Base-by-base conservation (phyloP, 2,329 filamentous ascomycete genomes). In the Davidsoniella australis region DNA sequence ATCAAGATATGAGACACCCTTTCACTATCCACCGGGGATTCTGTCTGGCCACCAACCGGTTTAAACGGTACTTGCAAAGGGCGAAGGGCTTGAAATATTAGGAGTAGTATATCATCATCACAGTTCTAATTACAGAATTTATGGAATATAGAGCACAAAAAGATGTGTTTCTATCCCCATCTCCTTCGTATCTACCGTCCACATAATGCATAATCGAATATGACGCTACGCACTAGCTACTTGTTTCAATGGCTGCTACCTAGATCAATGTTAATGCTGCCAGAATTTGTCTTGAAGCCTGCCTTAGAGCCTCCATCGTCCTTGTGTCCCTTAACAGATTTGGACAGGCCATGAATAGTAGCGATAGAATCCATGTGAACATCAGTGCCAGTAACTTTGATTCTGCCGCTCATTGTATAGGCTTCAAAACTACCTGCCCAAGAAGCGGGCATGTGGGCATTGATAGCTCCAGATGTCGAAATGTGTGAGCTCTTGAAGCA, bases 401-500 rank as follows among this genome's bases (percentile, higher is more conserved):
- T 20, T 6, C 2, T 37, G 0, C 46, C 46, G 5, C 18, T 41
- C 38, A 48, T 16, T 7, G 14, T 36, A 38, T 48, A 26, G 12
- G 36, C 39, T 17, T 33, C 39, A 20, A 48, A 48, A 24, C 24
- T 9, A 9, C 46, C 46, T 16, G 38, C 29, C 46, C 46, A 48
- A 36, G 38, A 41, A 7, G 12, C 4, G 10, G 39, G 46, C 39
- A 48, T 24, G 8, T 4, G 10, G 26, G 41, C 17, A 7, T 42
- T 40, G 24, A 48, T n/a, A 8, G 12, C 20, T n/a, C 46, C 46
- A 20, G 46, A 41, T 2, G 41, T 16, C 16, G 46, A 38, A 20
- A 38, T 41, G n/a, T 48, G 46, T 16, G n/a, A n/a, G 41, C 46
- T 48, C 46, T 48, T 48, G 5, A 48, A 10, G 24, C 46, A 48